Evolutionary conservation across 164 flowering plant species (phyloP), one percentile per base, ranked within the genome.

Genomic region (Saururus chinensis): DNA sequence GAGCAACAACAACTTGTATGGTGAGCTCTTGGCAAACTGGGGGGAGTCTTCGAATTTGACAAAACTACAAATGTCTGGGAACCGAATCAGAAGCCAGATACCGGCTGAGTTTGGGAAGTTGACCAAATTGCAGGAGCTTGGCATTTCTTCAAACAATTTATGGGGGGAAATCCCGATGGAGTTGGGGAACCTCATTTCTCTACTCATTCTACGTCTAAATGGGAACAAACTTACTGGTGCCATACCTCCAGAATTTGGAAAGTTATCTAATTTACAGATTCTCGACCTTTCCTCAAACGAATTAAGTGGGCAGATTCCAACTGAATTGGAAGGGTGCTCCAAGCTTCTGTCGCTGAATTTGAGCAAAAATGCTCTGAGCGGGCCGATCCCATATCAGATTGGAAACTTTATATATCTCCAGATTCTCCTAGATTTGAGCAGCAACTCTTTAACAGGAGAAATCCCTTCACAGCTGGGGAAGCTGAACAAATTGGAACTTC

Each of bases 401-500:
- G 71, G 76, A 20, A 69, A 65, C 0, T 59, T 81, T n/a, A 9
- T 56, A 0, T 19, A 55, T 7, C 73, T 81, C 11, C 63, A 77
- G 53, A 4, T 49, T 25, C 42, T 37, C 64, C 58, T 78, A 66
- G 70, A 74, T 61, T 66, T 86, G 37, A 78, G 87, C 73, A 64
- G 68, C 72, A 86, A 86, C 64, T 45, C 21, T 13, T 26, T 62
- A 8, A 10, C 57, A 19, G 87, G 90, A 9, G 54, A 57, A 16
- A 81, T 82, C 51, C 85, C 90, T 20, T 5, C 37, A 0, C 73
- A 78, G 60, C 72, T 85, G 0, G 78, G 82, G 3, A 78, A 81
- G 65, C 69, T 83, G 53, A 22, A 19, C 1, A 17, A 22, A 0
- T 40, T 85, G 67, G 77, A 75, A 70, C 19, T 64, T 42, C 62